phyloP scores from a whole-genome alignment of 176 grass and related monocot genomes.

The Aegilops speltoides region DNA sequence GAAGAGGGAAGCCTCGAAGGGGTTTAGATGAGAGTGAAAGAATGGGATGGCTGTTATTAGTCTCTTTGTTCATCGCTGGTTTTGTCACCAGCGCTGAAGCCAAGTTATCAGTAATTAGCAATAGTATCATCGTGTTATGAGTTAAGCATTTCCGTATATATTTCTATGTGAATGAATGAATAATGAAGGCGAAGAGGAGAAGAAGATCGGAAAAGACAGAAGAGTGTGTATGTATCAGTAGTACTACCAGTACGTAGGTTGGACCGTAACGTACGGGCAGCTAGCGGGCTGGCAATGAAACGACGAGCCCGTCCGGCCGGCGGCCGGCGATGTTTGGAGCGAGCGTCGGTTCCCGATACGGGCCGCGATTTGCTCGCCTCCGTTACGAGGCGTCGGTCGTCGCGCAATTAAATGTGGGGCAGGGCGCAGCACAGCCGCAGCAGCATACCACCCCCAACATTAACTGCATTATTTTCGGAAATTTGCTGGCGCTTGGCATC shows the following conservation, averaged over 20 bases:
- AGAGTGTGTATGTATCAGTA: too few relatives aligned
- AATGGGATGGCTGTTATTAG: not conserved
- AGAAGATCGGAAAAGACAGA: too few relatives aligned
- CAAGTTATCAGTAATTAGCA: conserved; percentile 29
- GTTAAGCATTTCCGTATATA: not conserved
- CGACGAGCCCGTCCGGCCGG: conserved; percentile 17
- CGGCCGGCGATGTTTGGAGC: conserved; percentile 3
- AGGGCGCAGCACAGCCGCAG: not conserved
- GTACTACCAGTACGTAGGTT: too few relatives aligned
- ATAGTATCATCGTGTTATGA: not conserved
- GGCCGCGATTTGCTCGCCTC: conserved; percentile 55
- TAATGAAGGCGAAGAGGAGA: too few relatives aligned
- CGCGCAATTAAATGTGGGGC: conserved; percentile 26
- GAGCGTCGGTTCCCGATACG: conserved; percentile 34
- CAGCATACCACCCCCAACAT: not conserved
- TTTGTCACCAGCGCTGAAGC: not conserved
- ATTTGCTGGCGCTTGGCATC: not conserved
- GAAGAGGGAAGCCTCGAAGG: conserved; percentile 22
- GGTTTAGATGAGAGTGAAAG: conserved; percentile 13
- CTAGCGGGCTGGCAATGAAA: not conserved
- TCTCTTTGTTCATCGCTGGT: not conserved
- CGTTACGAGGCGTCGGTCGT: conserved; percentile 31
- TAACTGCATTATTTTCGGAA: not conserved
- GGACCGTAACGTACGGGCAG: not conserved
- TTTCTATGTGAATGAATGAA: too few relatives aligned